These are phyloP conservation scores for Claviceps purpurea DNA, from an alignment of 2,329 filamentous ascomycete species.

Conservation along the genomic window DNA sequence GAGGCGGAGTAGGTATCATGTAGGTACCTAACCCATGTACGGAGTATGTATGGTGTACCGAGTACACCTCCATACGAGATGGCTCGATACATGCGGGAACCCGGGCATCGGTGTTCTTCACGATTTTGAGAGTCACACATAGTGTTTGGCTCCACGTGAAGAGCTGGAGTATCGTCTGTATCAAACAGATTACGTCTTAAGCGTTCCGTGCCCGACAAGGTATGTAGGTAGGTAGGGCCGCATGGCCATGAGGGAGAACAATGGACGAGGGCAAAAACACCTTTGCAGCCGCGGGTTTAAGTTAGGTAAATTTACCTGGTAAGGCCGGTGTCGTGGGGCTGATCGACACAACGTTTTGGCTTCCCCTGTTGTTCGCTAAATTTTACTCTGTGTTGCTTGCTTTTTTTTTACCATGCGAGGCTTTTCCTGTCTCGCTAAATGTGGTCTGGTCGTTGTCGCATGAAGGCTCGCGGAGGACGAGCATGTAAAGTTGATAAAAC, in stretches of 20 bases:
- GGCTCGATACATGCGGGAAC: too few relatives aligned
- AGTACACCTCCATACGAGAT: neutral
- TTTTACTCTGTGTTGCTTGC: neutral
- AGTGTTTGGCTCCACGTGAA: too few relatives aligned
- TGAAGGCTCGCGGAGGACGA: neutral
- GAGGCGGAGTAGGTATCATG: neutral
- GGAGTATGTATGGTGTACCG: neutral
- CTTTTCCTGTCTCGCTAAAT: neutral
- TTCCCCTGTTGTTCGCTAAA: neutral
- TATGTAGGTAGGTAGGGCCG: neutral
- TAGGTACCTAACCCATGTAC: neutral
- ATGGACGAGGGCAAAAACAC: neutral
- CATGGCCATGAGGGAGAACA: neutral
- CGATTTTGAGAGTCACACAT: too few relatives aligned
- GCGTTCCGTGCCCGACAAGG: neutral
- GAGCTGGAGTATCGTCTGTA: neutral
- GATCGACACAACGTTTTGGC: neutral
- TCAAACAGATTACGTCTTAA: neutral
- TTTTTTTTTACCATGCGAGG: neutral
- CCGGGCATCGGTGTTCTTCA: too few relatives aligned
- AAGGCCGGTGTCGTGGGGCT: neutral
- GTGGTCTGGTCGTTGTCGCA: neutral
- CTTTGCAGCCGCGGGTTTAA: neutral
- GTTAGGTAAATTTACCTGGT: too few relatives aligned
- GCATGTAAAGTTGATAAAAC: neutral